Base-by-base conservation (phyloP, 2,329 filamentous ascomycete genomes). In the Fonsecaea monophora region DNA sequence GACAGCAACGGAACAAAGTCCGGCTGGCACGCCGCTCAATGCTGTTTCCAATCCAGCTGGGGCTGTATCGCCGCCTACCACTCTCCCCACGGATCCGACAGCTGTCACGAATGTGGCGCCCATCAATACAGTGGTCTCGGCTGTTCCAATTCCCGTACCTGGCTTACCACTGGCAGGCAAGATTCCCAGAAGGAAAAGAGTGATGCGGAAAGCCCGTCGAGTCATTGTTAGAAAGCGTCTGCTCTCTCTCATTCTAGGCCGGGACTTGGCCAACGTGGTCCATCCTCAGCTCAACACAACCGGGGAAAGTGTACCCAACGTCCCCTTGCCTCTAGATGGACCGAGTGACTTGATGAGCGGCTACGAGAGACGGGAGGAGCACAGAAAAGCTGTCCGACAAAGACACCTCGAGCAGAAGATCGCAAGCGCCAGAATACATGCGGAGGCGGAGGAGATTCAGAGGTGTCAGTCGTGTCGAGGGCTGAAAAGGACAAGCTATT, bases 221-320 rank as follows among this genome's bases (percentile, higher is more conserved):
- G 25, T 68, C 9, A 15, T 71, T 37, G 35, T 71, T 58, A 68
- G 65, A 53, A 71, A 60, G 54, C 57, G 45, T 5, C 34, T 71
- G 4, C 65, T 71, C 12, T 37, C 57, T 18, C 10, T 71, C 50
- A 58, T 71, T n/a, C 18, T 73, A 25, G 71, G 70, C 30, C 58
- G 61, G 12, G 60, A 68, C n/a, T 50, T 71, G 18, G 66, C 68
- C 10, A 60, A 64, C 18, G 15, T 59, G 9, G 66, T 69, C 13
- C 65, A 69, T 54, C 66, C 69, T 37, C 60, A 56, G 40, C 60
- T 72, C 40, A 60, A 66, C 25, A 15, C 53, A 34, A 38, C n/a
- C 40, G 56, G 34, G 7, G 45, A 60, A 21, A 50, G 30, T 18
- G 25, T 40, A 25, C 15, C 55, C 32, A 32, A 13, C 30, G 38